Evolutionary conservation across 306 rosid genomes (phyloP).

Genomic region (Purshia tridentata): DNA sequence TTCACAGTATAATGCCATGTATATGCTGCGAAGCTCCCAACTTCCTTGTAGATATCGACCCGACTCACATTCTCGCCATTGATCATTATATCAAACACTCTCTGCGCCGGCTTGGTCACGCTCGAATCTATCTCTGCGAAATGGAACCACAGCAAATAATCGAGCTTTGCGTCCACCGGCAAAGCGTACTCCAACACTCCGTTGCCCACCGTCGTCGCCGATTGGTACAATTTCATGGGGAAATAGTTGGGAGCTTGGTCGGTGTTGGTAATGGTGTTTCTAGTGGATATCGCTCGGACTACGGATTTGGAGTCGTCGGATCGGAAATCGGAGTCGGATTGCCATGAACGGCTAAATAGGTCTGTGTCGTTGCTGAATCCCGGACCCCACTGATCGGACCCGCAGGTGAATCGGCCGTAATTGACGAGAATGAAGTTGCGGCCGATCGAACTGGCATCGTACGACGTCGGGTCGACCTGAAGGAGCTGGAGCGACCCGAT

Average conservation of each 20-base stretch:
- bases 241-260: slow-evolving; percentile 65
- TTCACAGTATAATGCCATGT: slow-evolving; percentile 66
- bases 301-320: background rate
- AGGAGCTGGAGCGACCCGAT: slow-evolving; percentile 69
- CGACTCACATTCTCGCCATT: slow-evolving; percentile 59
- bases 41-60: slow-evolving; percentile 67
- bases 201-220: slow-evolving; percentile 44
- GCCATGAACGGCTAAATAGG: slow-evolving; percentile 87
- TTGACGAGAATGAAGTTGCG: slow-evolving; percentile 51
- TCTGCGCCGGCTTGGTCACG: slow-evolving; percentile 60
- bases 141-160: slow-evolving; percentile 84
- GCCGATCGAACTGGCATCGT: slow-evolving; percentile 42
- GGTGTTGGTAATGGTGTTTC: slow-evolving; percentile 43
- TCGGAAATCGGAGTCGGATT: slow-evolving; percentile 47
- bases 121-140: slow-evolving; percentile 73
- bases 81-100: slow-evolving; percentile 71
- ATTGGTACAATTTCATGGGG: slow-evolving; percentile 70
- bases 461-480: slow-evolving; percentile 62
- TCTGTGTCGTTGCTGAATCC: slow-evolving; percentile 75
- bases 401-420: slow-evolving; percentile 76
- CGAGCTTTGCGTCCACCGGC: slow-evolving; percentile 83
- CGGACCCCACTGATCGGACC: slow-evolving; percentile 82
- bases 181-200: slow-evolving; percentile 53
- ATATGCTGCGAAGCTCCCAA: slow-evolving; percentile 69
- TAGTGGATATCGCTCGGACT: slow-evolving; percentile 36